Base-by-base conservation (phyloP, 768 basidiomycete species). In the Boletus pseudopeckii region DNA sequence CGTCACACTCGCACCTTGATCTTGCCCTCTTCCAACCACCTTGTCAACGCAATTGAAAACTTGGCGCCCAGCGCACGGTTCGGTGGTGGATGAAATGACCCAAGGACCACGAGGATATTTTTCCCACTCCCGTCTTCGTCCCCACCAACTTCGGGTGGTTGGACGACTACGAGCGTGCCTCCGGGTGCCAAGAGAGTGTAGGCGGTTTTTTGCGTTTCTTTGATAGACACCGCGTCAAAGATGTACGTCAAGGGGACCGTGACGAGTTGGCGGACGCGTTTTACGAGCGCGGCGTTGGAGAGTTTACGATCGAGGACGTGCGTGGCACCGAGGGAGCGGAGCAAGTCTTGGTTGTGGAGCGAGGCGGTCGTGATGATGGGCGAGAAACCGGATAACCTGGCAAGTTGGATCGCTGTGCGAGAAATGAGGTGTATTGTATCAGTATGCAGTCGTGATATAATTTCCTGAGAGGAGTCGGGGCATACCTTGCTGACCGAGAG, bases 301-400 rank as follows among this genome's bases (percentile, higher is more conserved):
- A 73, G 57, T 42, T 62, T 53, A 13, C 67, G 61, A 61, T 69
- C 69, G 37, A 76, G 42, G 24, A 75, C 58, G 49, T 71, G 62
- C 2, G 72, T 74, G 15, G 74, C 72, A 15, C 75, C 75, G 1
- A 74, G 54, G 4, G 68, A 65, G 45, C 61, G 59, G n/a, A 76
- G 65, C 9, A 62, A 59, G 1, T 52, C 61, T 10, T 55, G 47
- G 50, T 76, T 67, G 42, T 67, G 60, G 5, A 59, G 52, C 8
- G 75, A 75, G 6, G 75, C 68, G 0, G 75, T 76, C n/a, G 73
- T 64, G 45, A 75, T 67, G 52, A 76, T 70, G 4, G 69, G 69
- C 1, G 65, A 68, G 54, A 72, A 72, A 15, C 66, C 67, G 13
- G 68, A 72, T 24, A 71, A 46, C 13, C 18, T 57, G 11, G 72